A percentile compares a stretch with the other conserved stretches of the same genome.
phyloP scores from a whole-genome alignment of 2,329 filamentous ascomycete genomes.

The Madurella mycetomatis region DNA sequence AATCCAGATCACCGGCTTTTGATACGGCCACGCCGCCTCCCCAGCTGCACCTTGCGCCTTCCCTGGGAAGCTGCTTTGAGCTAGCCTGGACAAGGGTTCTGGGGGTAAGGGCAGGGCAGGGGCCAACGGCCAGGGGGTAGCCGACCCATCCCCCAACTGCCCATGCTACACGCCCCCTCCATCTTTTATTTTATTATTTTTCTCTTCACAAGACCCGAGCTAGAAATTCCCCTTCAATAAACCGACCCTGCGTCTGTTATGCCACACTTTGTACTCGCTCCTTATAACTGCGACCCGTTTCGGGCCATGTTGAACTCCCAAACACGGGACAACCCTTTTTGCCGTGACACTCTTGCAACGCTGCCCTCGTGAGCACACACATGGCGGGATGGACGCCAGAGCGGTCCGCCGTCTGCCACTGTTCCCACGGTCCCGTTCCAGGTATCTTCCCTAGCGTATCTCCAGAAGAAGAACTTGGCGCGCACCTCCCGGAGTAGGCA shows the following conservation, averaged over 20 bases:
- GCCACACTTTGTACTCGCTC: constrained; percentile 1
- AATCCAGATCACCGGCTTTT: constrained; percentile 23
- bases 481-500: too few relatives aligned
- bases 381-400: neutral
- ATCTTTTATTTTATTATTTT: too few relatives aligned
- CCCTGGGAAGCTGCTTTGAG: neutral
- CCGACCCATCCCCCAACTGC: too few relatives aligned
- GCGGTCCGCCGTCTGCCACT: neutral
- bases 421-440: neutral
- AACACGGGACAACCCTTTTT: neutral
- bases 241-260: constrained; percentile 1
- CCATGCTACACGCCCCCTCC: too few relatives aligned
- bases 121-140: too few relatives aligned
- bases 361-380: neutral
- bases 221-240: too few relatives aligned
- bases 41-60: constrained; percentile 1
- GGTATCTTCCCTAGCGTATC: too few relatives aligned
- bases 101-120: neutral
- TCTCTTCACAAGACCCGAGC: too few relatives aligned
- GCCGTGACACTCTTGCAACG: neutral
- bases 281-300: neutral
- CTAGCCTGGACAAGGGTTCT: neutral
- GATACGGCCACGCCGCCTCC: constrained; percentile 24
- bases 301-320: neutral
- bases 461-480: too few relatives aligned